Base-by-base conservation (phyloP, 805 yeast genomes). In the Wickerhamiella cacticola region DNA sequence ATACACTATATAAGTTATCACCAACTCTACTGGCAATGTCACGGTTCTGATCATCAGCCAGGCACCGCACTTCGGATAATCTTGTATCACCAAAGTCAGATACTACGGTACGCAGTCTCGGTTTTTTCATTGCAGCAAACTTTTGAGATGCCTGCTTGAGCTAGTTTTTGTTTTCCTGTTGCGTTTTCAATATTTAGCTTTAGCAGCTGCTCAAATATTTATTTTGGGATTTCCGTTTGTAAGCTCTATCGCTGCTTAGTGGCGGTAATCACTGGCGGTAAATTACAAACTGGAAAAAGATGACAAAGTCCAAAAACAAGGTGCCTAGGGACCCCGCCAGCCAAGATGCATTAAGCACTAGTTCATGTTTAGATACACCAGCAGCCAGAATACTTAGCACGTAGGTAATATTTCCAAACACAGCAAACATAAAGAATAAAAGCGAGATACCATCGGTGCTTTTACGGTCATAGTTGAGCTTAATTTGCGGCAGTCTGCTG, bases 361-460 rank as follows among this genome's bases (percentile, higher is more conserved):
- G 60, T 55, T 86, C 89, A 52, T 76, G 71, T 58, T 71, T 69
- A 47, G 85, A 79, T 42, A 79, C 68, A 54, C 86, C 84, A 5
- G 63, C 61, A 40, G 82, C 75, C 44, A 89, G 68, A 46, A 89
- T 89, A 9, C 94, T 82, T 12, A 84, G 73, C 35, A 92, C 95
- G 57, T 87, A 92, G 0, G 96, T 85, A 59, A 84, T 69, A 62
- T 89, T 92, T 41, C 98, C 98, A 49, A 89, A 68, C 63, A 96
- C 87, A 18, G 98, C 97, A 71, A 92, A 89, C 19, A 92, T 67
- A 66, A 89, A 89, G 65, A 92, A 89, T 71, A 89, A 72, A 59
- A 92, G 85, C 9, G 95, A 85, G 43, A 89, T 83, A 21, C 97
- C 97, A 52, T 92, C 97, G 62, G 96, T 87, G 1, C 94, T 82